Conservation (phyloP, 83 land plant species). For the Picea abies region DNA sequence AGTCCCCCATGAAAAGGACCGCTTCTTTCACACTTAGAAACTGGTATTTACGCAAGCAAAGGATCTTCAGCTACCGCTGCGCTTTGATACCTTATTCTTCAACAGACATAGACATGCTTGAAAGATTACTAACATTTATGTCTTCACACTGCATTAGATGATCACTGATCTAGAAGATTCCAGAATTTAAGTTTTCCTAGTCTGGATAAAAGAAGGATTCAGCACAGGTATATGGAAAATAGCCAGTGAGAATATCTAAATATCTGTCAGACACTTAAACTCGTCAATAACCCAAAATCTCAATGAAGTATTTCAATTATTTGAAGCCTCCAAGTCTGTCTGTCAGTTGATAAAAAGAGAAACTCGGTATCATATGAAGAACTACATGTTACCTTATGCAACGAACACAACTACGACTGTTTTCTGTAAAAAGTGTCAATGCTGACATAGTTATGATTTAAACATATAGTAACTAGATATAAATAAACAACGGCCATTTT, state of each 20-base stretch:
- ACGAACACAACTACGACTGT: too few relatives aligned
- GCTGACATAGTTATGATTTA: too few relatives aligned
- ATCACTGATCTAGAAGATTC: neutral
- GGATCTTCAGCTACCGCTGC: neutral
- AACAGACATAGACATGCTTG: neutral
- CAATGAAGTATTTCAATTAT: neutral
- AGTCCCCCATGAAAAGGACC: neutral
- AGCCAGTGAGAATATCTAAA: neutral
- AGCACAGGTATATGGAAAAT: neutral
- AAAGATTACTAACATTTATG: neutral
- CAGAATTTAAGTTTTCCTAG: neutral
- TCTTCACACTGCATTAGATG: neutral
- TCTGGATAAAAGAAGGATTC: neutral
- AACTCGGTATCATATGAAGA: too few relatives aligned
- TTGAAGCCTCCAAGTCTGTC: neutral
- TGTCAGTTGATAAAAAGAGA: too few relatives aligned
- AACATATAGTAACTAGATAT: too few relatives aligned
- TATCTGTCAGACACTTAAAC: neutral
- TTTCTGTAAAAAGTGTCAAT: too few relatives aligned
- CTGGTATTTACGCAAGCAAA: neutral
- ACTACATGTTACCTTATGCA: too few relatives aligned
- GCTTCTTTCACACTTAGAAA: neutral
- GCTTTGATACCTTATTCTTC: neutral
- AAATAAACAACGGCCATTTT: too few relatives aligned
- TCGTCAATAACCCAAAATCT: neutral